Percentiles rank a stretch among this genome's conserved stretches.
These are phyloP conservation scores for Neocatenulostroma microsporum DNA, from an alignment of 2,329 filamentous ascomycete species.

Conservation along the genomic window DNA sequence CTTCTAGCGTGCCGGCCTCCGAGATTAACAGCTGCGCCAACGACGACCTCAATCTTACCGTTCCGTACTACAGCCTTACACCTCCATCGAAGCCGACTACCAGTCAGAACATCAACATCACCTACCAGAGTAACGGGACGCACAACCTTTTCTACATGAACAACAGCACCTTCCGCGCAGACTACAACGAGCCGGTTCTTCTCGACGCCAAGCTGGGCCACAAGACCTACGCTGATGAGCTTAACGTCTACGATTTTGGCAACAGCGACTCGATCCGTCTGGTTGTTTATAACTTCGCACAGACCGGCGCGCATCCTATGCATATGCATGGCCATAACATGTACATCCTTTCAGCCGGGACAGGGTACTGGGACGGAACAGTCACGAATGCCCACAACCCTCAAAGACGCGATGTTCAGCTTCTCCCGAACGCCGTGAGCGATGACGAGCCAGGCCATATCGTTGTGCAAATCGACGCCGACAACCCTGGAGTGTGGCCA, in stretches of 20 bases:
- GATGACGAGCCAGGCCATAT: constrained; percentile 25
- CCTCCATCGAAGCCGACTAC: constrained; percentile 26
- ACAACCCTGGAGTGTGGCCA: constrained; percentile 42
- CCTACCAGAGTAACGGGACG: constrained; percentile 39
- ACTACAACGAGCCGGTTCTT: constrained; percentile 55
- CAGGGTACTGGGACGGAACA: constrained; percentile 32
- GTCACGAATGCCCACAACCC: constrained; percentile 42
- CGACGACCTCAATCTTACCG: constrained; percentile 47
- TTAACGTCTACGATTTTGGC: constrained; percentile 46
- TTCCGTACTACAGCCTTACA: constrained; percentile 46
- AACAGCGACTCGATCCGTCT: constrained; percentile 49
- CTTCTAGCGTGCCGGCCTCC: constrained; percentile 44
- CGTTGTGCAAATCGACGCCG: constrained; percentile 39
- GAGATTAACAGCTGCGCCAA: constrained; percentile 48
- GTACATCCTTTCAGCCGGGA: constrained; percentile 35
- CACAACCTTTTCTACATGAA: constrained; percentile 49
- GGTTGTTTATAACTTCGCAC: constrained; percentile 39
- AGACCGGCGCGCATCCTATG: constrained; percentile 47
- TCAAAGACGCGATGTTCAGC: constrained; percentile 45
- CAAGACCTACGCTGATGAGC: constrained; percentile 20
- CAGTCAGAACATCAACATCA: constrained; percentile 41
- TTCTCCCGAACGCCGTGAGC: constrained; percentile 33
- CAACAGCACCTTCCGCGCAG: constrained; percentile 42
- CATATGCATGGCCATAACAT: constrained; percentile 50
- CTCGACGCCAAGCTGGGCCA: constrained; percentile 39